Evolutionary conservation across 495 filamentous ascomycete species (phyloP), one percentile per base, ranked within the genome.

Genomic region (Penicillium goetzii): DNA sequence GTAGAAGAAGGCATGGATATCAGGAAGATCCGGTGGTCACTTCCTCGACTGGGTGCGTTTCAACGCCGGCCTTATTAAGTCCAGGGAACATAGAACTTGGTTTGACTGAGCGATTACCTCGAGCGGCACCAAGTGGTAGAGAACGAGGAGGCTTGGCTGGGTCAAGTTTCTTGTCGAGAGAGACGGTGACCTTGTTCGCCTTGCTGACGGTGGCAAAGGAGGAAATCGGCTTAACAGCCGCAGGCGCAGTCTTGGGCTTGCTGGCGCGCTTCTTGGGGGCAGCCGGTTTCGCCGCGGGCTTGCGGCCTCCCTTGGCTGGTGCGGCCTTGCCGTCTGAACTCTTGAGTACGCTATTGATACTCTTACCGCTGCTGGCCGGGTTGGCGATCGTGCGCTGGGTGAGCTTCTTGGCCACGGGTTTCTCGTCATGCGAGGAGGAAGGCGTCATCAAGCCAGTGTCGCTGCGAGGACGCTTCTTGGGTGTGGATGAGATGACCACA

Each of bases 381-480:
- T 77, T 74, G 17, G 64, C 43, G 19, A 62, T 17, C 49, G 62
- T 63, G 23, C 65, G 62, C 38, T 63, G 68, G 64, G 60, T 64
- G 0, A 65, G 53, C 28, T 56, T 60, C 51, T 72, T 70, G n/a
- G 59, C 49, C 53, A 69, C 60, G 57, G 61, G 56, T 32, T 70
- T 66, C 58, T 69, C 81, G 78, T 67, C 84, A 66, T 67, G 77
- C 71, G 70, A 84, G 79, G 81, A 78, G 0, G 80, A 82, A 51
- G 90, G 89, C 14, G 88, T 91, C n/a, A 86, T 83, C 51, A 91
- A 86, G 40, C 85, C 86, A 34, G 71, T 75, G 52, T 74, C 61
- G 19, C 52, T 60, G 43, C 66, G 70, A 32, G 68, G 67, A 28
- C 66, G 74, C 68, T 78, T 81, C 59, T 71, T 77, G 8, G 80